Percentiles rank a stretch among this genome's conserved stretches.
Evolutionary conservation across 1,139 yeast species (phyloP).

Genomic region (Suhomyces anneliseae): DNA sequence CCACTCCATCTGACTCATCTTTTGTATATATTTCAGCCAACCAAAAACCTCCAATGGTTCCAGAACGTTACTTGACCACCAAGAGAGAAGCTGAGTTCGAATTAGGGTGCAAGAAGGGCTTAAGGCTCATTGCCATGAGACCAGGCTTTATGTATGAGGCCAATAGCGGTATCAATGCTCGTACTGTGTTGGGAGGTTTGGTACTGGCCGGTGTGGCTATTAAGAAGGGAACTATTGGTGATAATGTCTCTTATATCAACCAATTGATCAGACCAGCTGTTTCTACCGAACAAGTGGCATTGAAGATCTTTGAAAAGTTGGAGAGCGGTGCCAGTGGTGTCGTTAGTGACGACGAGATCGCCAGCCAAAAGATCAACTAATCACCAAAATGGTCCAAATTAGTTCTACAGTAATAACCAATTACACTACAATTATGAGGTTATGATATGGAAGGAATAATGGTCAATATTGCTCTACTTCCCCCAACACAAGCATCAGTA

Average conservation of each 20-base stretch:
- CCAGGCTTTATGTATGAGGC: slow-evolving; percentile 85
- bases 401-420: no score
- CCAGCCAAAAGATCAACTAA: slow-evolving; percentile 2
- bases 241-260: slow-evolving; percentile 35
- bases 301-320: slow-evolving; percentile 55
- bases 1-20: slow-evolving; percentile 28
- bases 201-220: slow-evolving; percentile 40
- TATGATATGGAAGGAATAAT: no score
- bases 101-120: slow-evolving; percentile 39
- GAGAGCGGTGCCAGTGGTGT: slow-evolving; percentile 57
- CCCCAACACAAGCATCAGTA: no score
- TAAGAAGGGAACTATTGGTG: slow-evolving; percentile 39
- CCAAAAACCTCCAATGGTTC: slow-evolving; percentile 63
- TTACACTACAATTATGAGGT: no score
- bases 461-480: no score
- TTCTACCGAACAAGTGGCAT: slow-evolving; percentile 69
- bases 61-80: slow-evolving; percentile 67
- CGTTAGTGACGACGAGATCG: slow-evolving; percentile 55
- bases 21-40: slow-evolving; percentile 86
- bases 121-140: slow-evolving; percentile 65
- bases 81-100: slow-evolving; percentile 76
- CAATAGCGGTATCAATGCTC: slow-evolving; percentile 29
- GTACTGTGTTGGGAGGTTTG: slow-evolving; percentile 29
- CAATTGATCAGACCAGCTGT: slow-evolving; percentile 61
- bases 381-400: not conserved